Conservation (phyloP, 306 rosid genomes). For the Datisca glomerata region DNA sequence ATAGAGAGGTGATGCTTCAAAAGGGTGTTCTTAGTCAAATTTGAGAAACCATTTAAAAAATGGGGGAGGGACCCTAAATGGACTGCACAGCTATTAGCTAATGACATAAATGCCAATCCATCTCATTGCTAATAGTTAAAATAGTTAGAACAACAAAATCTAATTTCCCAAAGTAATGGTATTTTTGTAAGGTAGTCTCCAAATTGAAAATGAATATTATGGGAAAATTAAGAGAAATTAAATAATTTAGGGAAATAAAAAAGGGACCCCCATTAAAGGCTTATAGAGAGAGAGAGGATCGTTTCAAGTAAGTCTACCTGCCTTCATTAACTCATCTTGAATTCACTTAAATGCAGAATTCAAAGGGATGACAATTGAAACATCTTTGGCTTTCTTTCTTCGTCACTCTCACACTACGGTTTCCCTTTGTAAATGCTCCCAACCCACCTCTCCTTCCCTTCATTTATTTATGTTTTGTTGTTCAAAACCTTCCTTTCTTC, state of each 20-base stretch:
- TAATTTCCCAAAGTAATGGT: no score
- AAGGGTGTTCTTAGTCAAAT: no score
- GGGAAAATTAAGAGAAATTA: no score
- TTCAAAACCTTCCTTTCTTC: not conserved
- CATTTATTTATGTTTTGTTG: not conserved
- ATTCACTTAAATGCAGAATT: slow-evolving; percentile 10
- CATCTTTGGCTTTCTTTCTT: slow-evolving; percentile 3
- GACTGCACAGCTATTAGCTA: not conserved
- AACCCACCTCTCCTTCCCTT: not conserved
- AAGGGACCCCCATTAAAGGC: slow-evolving; percentile 4
- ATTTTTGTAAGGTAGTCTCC: no score
- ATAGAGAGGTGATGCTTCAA: no score
- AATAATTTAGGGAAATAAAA: not conserved
- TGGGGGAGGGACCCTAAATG: not conserved
- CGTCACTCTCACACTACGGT: not conserved
- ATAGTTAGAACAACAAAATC: not conserved
- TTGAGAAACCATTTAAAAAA: no score
- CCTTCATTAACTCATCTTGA: slow-evolving; percentile 11
- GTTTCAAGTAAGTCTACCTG: slow-evolving; percentile 10
- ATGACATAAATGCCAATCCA: not conserved
- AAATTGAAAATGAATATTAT: no score
- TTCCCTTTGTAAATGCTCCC: not conserved
- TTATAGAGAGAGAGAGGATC: not conserved
- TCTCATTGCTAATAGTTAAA: not conserved
- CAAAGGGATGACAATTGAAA: slow-evolving; percentile 4